Conservation (phyloP, 192 early-diverging fungal species). For the Allomyces arbusculus region DNA sequence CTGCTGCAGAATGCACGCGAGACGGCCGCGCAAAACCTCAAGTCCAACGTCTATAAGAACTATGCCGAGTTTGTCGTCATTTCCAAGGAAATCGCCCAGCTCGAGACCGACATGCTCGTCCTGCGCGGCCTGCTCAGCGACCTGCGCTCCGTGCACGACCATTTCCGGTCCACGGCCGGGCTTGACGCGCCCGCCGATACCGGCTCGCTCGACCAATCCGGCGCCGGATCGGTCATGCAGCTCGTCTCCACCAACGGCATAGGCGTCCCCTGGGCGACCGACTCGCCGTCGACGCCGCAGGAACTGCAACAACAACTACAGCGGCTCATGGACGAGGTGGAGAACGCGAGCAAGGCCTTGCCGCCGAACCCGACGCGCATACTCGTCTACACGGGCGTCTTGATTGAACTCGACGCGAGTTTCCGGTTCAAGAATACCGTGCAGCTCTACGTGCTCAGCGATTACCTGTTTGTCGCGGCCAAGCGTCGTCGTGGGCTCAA, state of each 20-base stretch:
- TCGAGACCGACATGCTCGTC: slow-evolving; percentile 55
- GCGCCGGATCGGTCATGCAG: background rate
- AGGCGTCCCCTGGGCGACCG: background rate
- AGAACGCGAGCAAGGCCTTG: slow-evolving; percentile 2
- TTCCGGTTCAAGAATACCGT: slow-evolving; percentile 55
- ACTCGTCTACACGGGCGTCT: slow-evolving; percentile 7
- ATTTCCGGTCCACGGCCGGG: background rate
- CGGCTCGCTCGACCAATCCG: background rate
- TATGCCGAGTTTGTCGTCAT: slow-evolving; percentile 71
- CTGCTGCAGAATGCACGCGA: slow-evolving; percentile 39
- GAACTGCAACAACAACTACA: slow-evolving; percentile 7
- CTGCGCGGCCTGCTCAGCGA: slow-evolving; percentile 48
- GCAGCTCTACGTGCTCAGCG: slow-evolving; percentile 63
- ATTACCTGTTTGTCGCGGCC: slow-evolving; percentile 57
- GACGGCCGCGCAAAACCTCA: slow-evolving; percentile 43
- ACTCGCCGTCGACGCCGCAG: background rate
- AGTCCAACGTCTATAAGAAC: slow-evolving; percentile 65
- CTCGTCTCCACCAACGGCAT: background rate
- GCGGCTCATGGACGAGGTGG: slow-evolving; percentile 17
- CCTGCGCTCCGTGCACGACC: slow-evolving; percentile 10
- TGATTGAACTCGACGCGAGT: slow-evolving; percentile 60
- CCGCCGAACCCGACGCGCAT: background rate
- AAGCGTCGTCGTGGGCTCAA: slow-evolving; percentile 48
- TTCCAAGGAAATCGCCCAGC: slow-evolving; percentile 61
- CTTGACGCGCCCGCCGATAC: background rate